Evolutionary conservation across 2,329 filamentous ascomycete genomes (phyloP).

Genomic region (Beauveria brongniartii): DNA sequence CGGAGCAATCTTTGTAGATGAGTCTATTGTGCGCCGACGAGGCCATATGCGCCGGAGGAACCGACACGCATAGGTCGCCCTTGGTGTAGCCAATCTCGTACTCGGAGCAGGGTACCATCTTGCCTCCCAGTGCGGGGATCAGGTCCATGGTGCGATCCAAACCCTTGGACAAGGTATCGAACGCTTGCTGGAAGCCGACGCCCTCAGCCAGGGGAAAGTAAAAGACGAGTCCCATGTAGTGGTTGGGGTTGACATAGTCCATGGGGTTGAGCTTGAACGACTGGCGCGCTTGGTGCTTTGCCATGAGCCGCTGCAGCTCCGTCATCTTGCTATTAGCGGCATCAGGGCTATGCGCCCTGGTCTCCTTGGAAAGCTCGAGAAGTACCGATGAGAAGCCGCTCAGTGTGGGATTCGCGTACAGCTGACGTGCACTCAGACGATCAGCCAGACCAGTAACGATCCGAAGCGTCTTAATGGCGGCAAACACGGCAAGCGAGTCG

Average conservation of each 20-base stretch:
- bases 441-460: slow-evolving; percentile 22
- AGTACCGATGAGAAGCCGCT: slow-evolving; percentile 20
- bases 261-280: slow-evolving; percentile 23
- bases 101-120: slow-evolving; percentile 23
- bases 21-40: slow-evolving; percentile 13
- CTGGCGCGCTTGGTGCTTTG: slow-evolving; percentile 19
- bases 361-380: slow-evolving; percentile 13
- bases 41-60: slow-evolving; percentile 14
- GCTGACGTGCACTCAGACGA: slow-evolving; percentile 23
- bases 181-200: slow-evolving; percentile 21
- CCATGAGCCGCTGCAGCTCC: slow-evolving; percentile 14
- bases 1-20: slow-evolving; percentile 21
- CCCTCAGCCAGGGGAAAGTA: slow-evolving; percentile 26
- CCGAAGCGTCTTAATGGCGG: slow-evolving; percentile 23
- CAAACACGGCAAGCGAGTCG: slow-evolving; percentile 24
- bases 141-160: slow-evolving; percentile 26
- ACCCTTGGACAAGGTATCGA: slow-evolving; percentile 24
- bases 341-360: slow-evolving; percentile 22
- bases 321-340: neutral
- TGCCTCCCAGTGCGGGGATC: slow-evolving; percentile 29
- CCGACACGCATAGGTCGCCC: slow-evolving; percentile 17
- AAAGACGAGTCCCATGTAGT: slow-evolving; percentile 24
- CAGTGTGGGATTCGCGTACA: slow-evolving; percentile 26
- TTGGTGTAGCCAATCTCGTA: slow-evolving; percentile 19
- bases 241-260: slow-evolving; percentile 25